These are phyloP conservation scores for Alternaria novae-zelandiae DNA, from an alignment of 2,329 filamentous ascomycete genomes.

Conservation along the genomic window DNA sequence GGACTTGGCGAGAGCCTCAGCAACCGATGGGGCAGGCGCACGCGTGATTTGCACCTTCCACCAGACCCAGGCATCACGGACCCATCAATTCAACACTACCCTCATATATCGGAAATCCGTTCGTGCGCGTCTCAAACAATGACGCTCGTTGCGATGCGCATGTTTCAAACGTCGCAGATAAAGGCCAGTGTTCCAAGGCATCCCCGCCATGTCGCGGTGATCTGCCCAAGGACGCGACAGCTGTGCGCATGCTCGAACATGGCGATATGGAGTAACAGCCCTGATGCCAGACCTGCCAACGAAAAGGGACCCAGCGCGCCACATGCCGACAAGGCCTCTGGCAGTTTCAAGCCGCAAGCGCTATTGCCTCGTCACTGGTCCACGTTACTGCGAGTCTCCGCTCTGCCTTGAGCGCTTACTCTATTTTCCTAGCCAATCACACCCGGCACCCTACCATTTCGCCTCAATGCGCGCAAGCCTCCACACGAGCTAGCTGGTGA, in stretches of 20 bases:
- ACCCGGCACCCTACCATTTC: constrained; percentile 2
- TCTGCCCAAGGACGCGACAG: constrained; percentile 5
- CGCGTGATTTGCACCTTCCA: not conserved
- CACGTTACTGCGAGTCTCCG: constrained; percentile 26
- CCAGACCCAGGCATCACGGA: not conserved
- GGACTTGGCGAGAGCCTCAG: constrained; percentile 1
- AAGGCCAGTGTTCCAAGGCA: constrained; percentile 1
- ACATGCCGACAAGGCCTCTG: constrained; percentile 1
- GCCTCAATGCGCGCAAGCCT: constrained; percentile 27
- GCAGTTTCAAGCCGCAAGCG: constrained; percentile 37
- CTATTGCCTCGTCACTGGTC: constrained; percentile 40
- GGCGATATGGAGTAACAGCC: constrained; percentile 9
- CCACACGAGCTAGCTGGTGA: constrained; percentile 23
- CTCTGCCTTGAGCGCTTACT: constrained; percentile 31
- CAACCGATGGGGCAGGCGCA: constrained; percentile 10
- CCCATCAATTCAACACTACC: not conserved
- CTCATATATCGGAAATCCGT: not conserved
- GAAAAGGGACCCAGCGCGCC: constrained; percentile 13
- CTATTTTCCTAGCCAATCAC: constrained; percentile 22
- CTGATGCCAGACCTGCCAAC: constrained; percentile 5
- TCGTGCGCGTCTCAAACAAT: not conserved
- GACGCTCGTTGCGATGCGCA: not conserved
- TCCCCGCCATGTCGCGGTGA: not conserved
- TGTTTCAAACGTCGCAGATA: constrained; percentile 5
- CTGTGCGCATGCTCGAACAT: constrained; percentile 13